Base-by-base conservation (phyloP, 2,329 filamentous ascomycete species). In the Neonectria coccinea region DNA sequence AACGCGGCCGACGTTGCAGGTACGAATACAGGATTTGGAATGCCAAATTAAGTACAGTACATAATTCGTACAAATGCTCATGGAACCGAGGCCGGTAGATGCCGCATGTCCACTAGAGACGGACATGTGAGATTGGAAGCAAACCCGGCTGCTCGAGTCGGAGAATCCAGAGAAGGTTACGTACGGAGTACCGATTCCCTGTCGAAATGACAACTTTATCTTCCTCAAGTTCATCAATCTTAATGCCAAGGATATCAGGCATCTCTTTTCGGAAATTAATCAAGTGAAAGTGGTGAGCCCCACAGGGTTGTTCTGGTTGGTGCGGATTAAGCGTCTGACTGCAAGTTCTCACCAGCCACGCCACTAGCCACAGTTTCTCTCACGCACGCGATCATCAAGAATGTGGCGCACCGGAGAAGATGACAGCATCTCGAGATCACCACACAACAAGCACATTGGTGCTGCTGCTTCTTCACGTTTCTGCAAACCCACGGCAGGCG, bases 401-500 rank as follows among this genome's bases (percentile, higher is more conserved):
- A 56, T 62, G 66, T 68, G 66, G 66, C 66, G 59, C 50, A 31
- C n/a, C 25, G 18, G 29, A 62, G 59, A 61, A 67, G 67, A 74
- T 71, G 70, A 73, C 71, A 65, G 70, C 59, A 61, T 61, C 60
- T 29, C 53, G 59, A 58, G 60, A 68, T 48, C 33, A 62, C 31
- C 42, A 62, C 48, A 47, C 41, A 64, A 63, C 63, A 42, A 61
- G 31, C 42, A 51, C 31, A 62, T 58, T 31, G 52, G 44, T 63
- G 60, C 44, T 63, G 60, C 44, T 65, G 53, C 61, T 64, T 64
- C 39, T 55, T 31, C 42, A 65, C 65, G 62, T 42, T 52, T 50
- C 44, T 39, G 55, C 54, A 56, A 56, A 50, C 60, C 62, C 63
- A 65, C 68, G 59, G 64, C 47, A 45, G 61, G 64, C 66, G 71